Conservation (phyloP, 192 early-diverging fungal genomes). For the Glomus cerebriforme region DNA sequence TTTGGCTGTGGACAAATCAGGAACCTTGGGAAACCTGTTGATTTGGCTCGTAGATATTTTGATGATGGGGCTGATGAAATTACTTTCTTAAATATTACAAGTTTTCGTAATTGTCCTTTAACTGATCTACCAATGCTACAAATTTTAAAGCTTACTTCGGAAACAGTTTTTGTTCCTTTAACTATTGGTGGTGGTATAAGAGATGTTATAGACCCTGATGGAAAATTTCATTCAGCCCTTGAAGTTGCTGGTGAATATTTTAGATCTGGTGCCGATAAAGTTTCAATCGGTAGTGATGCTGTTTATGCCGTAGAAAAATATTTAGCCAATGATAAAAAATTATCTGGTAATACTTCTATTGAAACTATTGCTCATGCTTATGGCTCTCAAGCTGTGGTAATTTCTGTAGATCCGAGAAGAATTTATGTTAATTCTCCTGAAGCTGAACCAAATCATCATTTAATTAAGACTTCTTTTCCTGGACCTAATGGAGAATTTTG, state of each 20-base stretch:
- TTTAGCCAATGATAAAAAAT: slow-evolving; percentile 51
- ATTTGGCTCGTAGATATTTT: slow-evolving; percentile 89
- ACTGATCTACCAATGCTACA: slow-evolving; percentile 94
- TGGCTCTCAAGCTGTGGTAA: slow-evolving; percentile 97
- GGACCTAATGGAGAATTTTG: slow-evolving; percentile 93
- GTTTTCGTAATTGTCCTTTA: slow-evolving; percentile 91
- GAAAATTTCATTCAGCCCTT: slow-evolving; percentile 76
- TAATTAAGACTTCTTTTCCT: slow-evolving; percentile 64
- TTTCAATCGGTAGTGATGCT: slow-evolving; percentile 99
- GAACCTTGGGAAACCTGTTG: slow-evolving; percentile 97
- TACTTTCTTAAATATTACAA: slow-evolving; percentile 98
- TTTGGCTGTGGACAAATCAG: slow-evolving; percentile 65
- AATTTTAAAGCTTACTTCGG: slow-evolving; percentile 82
- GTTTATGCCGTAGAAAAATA: slow-evolving; percentile 95
- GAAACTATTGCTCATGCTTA: slow-evolving; percentile 94
- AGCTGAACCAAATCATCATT: slow-evolving; percentile 75
- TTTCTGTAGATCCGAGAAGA: slow-evolving; percentile 95
- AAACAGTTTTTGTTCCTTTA: slow-evolving; percentile 97
- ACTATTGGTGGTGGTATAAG: slow-evolving; percentile 99
- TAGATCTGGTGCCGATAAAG: slow-evolving; percentile 98
- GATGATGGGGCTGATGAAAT: slow-evolving; percentile 97
- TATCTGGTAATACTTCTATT: slow-evolving; percentile 81
- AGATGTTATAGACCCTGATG: slow-evolving; percentile 86
- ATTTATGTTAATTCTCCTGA: slow-evolving; percentile 84
- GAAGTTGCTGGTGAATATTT: slow-evolving; percentile 99